Evolutionary conservation across 352 stramenopile species (phyloP).

Genomic region (Pythium phragmiticola): DNA sequence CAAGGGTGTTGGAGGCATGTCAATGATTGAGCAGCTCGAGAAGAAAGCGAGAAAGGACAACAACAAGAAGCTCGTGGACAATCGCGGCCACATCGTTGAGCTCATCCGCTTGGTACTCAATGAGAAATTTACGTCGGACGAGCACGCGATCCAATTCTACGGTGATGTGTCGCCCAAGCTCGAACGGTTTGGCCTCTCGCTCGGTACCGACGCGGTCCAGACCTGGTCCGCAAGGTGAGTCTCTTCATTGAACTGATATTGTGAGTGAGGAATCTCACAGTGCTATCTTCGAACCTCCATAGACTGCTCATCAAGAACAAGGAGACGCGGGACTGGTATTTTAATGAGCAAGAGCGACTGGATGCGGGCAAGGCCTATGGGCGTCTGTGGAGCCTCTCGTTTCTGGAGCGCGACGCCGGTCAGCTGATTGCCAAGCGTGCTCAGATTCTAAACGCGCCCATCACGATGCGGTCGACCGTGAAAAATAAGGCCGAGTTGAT

Average conservation of each 20-base stretch:
- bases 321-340: constrained; percentile 86
- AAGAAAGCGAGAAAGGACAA: constrained; percentile 82
- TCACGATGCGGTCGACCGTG: constrained; percentile 49
- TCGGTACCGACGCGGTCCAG: constrained; percentile 69
- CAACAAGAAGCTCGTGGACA: constrained; percentile 87
- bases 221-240: constrained; percentile 74
- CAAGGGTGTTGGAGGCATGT: constrained; percentile 72
- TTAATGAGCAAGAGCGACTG: constrained; percentile 71
- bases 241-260: background rate
- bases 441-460: constrained; percentile 73
- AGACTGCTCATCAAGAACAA: constrained; percentile 88
- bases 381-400: constrained; percentile 77
- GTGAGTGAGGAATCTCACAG: background rate
- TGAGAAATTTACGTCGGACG: constrained; percentile 50
- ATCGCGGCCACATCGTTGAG: constrained; percentile 58
- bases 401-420: constrained; percentile 67
- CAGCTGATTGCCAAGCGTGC: constrained; percentile 74
- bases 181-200: constrained; percentile 57
- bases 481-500: constrained; percentile 86
- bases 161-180: constrained; percentile 54
- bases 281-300: background rate
- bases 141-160: constrained; percentile 72
- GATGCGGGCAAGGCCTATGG: constrained; percentile 76
- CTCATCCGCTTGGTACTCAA: constrained; percentile 55
- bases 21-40: constrained; percentile 87